Conservation (phyloP, 305 asterid species). For the Solanum hybrid region DNA sequence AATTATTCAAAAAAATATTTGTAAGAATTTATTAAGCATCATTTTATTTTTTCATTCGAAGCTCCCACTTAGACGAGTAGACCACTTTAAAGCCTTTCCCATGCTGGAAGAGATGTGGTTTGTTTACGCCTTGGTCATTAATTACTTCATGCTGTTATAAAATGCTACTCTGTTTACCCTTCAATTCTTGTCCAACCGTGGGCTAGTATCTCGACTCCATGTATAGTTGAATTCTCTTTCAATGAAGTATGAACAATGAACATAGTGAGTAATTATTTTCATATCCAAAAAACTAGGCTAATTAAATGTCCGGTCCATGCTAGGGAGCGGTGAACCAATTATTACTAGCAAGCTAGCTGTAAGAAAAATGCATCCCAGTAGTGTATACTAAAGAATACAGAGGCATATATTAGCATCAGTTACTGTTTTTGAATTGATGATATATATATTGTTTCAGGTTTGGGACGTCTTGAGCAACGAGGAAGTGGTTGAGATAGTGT, state of each 20-base stretch:
- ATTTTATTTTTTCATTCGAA: neutral
- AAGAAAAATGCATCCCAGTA: neutral
- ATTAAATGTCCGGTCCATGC: neutral
- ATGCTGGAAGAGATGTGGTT: neutral
- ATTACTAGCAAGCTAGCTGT: neutral
- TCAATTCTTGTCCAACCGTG: neutral
- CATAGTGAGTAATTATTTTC: neutral
- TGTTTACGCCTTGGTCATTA: neutral
- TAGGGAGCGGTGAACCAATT: neutral
- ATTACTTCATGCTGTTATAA: neutral
- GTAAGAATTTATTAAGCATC: neutral
- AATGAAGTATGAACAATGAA: neutral
- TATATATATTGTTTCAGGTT: slow-evolving; percentile 11
- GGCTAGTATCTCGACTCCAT: neutral
- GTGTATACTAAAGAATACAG: neutral
- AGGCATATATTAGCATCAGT: neutral
- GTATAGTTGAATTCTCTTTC: neutral
- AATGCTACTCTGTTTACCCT: neutral
- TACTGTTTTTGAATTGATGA: neutral
- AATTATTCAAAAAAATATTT: neutral
- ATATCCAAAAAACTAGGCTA: neutral
- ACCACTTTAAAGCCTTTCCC: neutral
- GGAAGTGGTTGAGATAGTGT: slow-evolving; percentile 77
- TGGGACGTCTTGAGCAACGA: slow-evolving; percentile 96
- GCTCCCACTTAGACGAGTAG: neutral